These are phyloP conservation scores for Comarum palustre DNA, from an alignment of 306 rosid genomes.

Conservation along the genomic window DNA sequence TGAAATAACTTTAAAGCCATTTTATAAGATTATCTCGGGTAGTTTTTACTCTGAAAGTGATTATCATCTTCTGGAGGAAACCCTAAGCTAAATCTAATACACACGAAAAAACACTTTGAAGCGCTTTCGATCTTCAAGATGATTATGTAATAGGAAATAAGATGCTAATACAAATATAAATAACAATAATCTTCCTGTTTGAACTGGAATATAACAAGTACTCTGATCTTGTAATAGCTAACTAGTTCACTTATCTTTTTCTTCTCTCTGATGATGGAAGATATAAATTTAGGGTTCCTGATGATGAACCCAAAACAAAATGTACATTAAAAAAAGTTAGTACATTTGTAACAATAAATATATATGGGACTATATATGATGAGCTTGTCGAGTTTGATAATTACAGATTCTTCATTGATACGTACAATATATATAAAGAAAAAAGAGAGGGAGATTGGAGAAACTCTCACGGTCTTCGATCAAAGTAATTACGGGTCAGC, in stretches of 20 bases:
- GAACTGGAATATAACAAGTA: background rate
- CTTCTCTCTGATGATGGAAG: background rate
- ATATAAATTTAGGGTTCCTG: background rate
- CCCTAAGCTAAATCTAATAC: background rate
- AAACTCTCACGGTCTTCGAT: constrained; percentile 16
- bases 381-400: constrained; percentile 30
- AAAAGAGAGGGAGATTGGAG: background rate
- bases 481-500: constrained; percentile 41
- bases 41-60: background rate
- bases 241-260: background rate
- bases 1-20: too few relatives aligned
- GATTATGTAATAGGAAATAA: background rate
- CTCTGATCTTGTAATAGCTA: background rate
- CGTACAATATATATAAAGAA: background rate
- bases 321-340: constrained; percentile 31
- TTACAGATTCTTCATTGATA: constrained; percentile 40
- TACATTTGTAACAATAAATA: constrained; percentile 15
- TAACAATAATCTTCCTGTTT: background rate
- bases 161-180: background rate
- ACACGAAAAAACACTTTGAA: background rate
- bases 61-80: background rate
- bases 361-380: constrained; percentile 1
- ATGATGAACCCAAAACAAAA: constrained; percentile 2
- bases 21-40: too few relatives aligned
- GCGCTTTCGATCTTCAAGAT: background rate